phyloP scores from a whole-genome alignment of 1,284 basidiomycete species.

The Naganishia cerealis region DNA sequence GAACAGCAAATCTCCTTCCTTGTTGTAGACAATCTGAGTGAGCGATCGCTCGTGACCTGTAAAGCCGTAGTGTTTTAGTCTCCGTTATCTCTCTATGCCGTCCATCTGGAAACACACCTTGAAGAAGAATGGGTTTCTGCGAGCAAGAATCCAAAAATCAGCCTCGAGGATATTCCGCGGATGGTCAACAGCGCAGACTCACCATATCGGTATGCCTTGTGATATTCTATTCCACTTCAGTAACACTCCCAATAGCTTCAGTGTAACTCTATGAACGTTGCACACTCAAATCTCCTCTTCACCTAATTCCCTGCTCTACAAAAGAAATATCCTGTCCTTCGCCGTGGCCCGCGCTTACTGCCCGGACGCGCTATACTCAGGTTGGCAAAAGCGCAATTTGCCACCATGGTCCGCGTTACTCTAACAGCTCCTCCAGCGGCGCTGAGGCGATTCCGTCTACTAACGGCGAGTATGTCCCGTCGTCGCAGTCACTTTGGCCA shows the following conservation, averaged over 20 bases:
- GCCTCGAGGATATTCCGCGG: conserved; percentile 2
- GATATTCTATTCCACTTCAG: background rate
- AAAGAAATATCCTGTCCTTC: conserved; percentile 1
- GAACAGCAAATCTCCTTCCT: conserved; percentile 93
- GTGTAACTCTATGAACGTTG: background rate
- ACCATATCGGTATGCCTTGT: conserved; percentile 2
- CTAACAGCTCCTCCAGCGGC: too few relatives aligned
- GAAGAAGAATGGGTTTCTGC: conserved; percentile 55
- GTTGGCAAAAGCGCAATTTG: conserved; percentile 11
- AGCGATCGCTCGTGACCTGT: conserved; percentile 94
- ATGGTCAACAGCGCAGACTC: background rate
- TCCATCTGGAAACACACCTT: conserved; percentile 40
- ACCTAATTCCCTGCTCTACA: background rate
- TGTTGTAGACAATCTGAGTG: conserved; percentile 96
- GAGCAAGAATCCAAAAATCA: background rate
- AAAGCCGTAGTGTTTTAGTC: conserved; percentile 18
- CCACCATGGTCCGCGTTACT: background rate
- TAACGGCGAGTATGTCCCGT: too few relatives aligned
- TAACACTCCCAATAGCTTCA: background rate
- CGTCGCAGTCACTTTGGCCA: too few relatives aligned
- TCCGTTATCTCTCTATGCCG: background rate
- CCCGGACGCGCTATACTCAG: background rate
- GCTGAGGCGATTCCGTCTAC: too few relatives aligned
- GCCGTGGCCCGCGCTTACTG: background rate
- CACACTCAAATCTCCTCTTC: background rate